phyloP scores from a whole-genome alignment of 2,329 filamentous ascomycete species.

The Colletotrichum sidae region DNA sequence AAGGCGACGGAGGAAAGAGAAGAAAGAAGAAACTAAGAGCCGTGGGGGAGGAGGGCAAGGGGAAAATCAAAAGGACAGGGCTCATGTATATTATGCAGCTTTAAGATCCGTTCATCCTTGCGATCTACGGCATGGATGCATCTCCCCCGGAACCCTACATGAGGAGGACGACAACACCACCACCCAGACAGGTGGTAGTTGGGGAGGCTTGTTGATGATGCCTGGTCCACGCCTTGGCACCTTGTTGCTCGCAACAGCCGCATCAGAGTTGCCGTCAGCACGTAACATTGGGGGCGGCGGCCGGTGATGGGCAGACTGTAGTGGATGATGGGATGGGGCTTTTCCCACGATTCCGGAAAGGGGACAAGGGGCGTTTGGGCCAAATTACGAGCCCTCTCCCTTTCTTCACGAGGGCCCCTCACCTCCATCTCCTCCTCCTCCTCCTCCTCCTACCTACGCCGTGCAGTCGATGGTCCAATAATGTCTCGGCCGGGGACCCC shows the following conservation, averaged over 20 bases:
- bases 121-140: slow-evolving; percentile 34
- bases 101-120: slow-evolving; percentile 26
- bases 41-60: slow-evolving; percentile 21
- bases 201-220: background rate
- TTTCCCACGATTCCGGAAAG: slow-evolving; percentile 7
- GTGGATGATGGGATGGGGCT: slow-evolving; percentile 23
- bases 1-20: slow-evolving; percentile 22
- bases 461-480: slow-evolving; percentile 3
- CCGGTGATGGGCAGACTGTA: background rate
- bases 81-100: slow-evolving; percentile 38
- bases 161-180: background rate
- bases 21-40: slow-evolving; percentile 30
- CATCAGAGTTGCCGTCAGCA: too few relatives aligned
- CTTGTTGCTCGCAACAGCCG: too few relatives aligned
- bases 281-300: too few relatives aligned
- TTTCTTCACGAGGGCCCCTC: background rate
- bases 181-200: slow-evolving; percentile 4
- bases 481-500: slow-evolving; percentile 22
- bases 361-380: slow-evolving; percentile 24
- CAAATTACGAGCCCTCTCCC: slow-evolving; percentile 17
- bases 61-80: background rate
- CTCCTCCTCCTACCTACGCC: background rate
- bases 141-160: background rate
- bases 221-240: too few relatives aligned
- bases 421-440: background rate